Evolutionary conservation across 352 stramenopile species (phyloP).

Genomic region (Aphanomyces stellatus): DNA sequence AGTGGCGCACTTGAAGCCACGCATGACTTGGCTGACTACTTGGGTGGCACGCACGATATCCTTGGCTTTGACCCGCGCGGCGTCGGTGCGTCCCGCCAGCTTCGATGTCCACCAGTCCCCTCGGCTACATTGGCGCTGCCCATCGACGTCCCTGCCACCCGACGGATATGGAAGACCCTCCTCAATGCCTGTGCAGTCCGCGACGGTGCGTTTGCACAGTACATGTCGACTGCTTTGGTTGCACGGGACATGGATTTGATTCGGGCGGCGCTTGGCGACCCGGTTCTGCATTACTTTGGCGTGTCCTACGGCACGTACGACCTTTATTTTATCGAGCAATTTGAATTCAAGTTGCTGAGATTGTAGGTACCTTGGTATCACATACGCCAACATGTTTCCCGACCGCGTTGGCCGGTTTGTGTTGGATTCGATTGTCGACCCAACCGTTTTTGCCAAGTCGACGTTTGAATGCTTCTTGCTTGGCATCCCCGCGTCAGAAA

Average conservation of each 20-base stretch:
- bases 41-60: conserved; percentile 2
- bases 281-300: conserved; percentile 10
- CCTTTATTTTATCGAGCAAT: no score
- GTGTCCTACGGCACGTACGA: conserved; percentile 18
- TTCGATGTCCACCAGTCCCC: no score
- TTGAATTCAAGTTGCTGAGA: no score
- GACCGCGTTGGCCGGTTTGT: conserved; percentile 4
- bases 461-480: background rate
- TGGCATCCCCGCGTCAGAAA: background rate
- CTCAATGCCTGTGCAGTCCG: no score
- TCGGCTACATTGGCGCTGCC: no score
- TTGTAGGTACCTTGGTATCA: conserved; percentile 6
- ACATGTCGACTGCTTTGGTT: background rate
- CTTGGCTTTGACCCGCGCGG: conserved; percentile 16
- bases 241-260: conserved; percentile 18
- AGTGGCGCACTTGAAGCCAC: background rate
- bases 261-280: background rate
- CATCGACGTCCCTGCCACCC: background rate
- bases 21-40: background rate
- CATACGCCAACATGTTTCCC: conserved; percentile 19
- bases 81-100: background rate
- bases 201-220: conserved; percentile 4
- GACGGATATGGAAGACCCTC: no score
- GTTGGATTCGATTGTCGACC: conserved; percentile 12
- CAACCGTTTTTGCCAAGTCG: background rate